phyloP scores from a whole-genome alignment of 768 basidiomycete species.

The Suillus subaureus region DNA sequence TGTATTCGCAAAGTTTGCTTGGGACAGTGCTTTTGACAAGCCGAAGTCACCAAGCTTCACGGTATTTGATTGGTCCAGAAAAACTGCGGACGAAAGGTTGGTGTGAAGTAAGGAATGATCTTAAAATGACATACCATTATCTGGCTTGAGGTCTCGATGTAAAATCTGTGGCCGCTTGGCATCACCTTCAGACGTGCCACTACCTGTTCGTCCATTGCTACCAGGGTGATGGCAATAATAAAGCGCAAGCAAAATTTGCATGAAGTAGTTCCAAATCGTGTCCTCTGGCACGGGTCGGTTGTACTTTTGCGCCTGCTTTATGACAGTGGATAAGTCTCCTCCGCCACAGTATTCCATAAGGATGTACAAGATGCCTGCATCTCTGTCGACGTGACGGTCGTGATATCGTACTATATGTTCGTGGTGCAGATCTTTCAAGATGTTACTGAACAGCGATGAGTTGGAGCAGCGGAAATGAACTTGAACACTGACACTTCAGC shows the following conservation, averaged over 20 bases:
- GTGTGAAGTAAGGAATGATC: neutral
- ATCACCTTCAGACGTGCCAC: conserved; percentile 39
- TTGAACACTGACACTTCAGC: conserved; percentile 85
- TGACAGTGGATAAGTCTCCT: conserved; percentile 88
- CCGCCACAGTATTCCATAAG: conserved; percentile 99
- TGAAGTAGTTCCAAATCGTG: conserved; percentile 93
- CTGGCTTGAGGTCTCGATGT: conserved; percentile 96
- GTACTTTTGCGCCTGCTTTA: conserved; percentile 73
- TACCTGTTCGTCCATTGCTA: conserved; percentile 44
- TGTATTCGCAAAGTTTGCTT: conserved; percentile 90
- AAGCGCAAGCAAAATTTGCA: conserved; percentile 88
- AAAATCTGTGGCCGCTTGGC: conserved; percentile 75
- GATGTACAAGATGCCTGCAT: conserved; percentile 91
- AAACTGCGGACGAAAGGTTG: conserved; percentile 54
- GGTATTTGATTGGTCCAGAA: conserved; percentile 80
- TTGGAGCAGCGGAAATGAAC: neutral
- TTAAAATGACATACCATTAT: conserved; percentile 72
- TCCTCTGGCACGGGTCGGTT: conserved; percentile 85
- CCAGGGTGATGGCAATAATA: conserved; percentile 91
- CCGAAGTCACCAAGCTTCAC: conserved; percentile 99
- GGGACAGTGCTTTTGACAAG: conserved; percentile 86
- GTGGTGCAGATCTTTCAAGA: conserved; percentile 93
- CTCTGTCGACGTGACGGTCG: conserved; percentile 89
- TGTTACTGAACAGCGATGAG: conserved; percentile 61
- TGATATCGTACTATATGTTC: conserved; percentile 96